Base-by-base conservation (phyloP, 352 stramenopile genomes). In the Aphanomyces invadans region DNA sequence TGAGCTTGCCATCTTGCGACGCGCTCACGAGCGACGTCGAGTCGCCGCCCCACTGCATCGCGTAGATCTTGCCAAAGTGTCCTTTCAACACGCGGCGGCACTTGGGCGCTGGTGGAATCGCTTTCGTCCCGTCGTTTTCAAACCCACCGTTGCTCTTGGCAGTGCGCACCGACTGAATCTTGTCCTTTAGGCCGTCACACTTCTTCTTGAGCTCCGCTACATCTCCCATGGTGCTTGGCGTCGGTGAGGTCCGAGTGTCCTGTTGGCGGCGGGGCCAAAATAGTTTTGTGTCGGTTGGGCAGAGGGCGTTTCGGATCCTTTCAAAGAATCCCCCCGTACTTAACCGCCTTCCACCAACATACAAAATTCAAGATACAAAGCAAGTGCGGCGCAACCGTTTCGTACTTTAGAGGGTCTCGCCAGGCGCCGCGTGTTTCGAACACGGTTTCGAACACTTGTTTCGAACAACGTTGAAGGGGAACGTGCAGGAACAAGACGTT, bases 31-130 rank as follows among this genome's bases (percentile, higher is more conserved):
- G 82, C 64, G 83, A 88, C 21, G 81, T 74, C 69, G 75, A 85
- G 75, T 98, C 92, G 31, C 92, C 86, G 44, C 91, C 89, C 97
- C 97, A 99, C 74, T 99, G 96, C 89, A 99, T 95, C 61, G 97
- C 93, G 74, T 98, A 99, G 64, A 99, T 97, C 80, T 99, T 99
- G 71, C 97, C 97, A 76, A 99, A 99, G 73, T 99, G 97, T 54
- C 97, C 97, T 74, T 99, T 99, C 29, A 99, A 81, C 59, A 97
- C 80, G 11, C 97, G 83, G 52, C 95, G 81, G 63, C 90, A 90
- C 73, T 98, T 98, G 17, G 90, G 90, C 11, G 87, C 78, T 1
- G 90, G 81, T 7, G 83, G 89, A 48, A 92, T 86, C 21, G 79
- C 3, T 73, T 95, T 95, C 71, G 81, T 83, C 36, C 83, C 76